Percentiles rank a stretch among this genome's conserved stretches.
Evolutionary conservation across 805 yeast species (phyloP).

Genomic region (Torulaspora delbrueckii): DNA sequence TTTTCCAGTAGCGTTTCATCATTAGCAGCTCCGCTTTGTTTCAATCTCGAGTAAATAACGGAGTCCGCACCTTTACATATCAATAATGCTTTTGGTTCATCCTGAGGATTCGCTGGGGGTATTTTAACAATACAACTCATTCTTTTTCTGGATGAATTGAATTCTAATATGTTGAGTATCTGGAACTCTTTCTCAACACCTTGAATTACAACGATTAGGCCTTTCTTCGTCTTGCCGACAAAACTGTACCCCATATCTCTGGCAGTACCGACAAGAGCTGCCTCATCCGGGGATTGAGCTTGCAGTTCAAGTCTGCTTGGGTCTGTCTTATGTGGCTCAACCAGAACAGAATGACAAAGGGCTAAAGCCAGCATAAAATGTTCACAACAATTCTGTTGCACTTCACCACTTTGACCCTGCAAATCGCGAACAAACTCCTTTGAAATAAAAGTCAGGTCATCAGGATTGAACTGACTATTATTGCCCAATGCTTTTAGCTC

Average conservation of each 20-base stretch:
- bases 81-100: slow-evolving; percentile 55
- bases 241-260: slow-evolving; percentile 71
- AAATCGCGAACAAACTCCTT: slow-evolving; percentile 61
- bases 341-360: slow-evolving; percentile 71
- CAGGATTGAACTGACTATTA: slow-evolving; percentile 44
- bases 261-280: slow-evolving; percentile 78
- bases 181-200: slow-evolving; percentile 69
- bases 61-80: slow-evolving; percentile 87
- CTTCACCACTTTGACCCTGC: slow-evolving; percentile 40
- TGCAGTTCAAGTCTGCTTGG: slow-evolving; percentile 54
- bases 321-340: slow-evolving; percentile 58
- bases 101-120: slow-evolving; percentile 45
- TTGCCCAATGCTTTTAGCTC: slow-evolving; percentile 38
- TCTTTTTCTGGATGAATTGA: slow-evolving; percentile 81
- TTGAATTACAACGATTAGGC: slow-evolving; percentile 61
- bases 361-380: slow-evolving; percentile 75
- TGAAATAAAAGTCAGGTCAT: slow-evolving; percentile 66
- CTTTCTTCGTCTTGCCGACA: slow-evolving; percentile 60
- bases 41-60: slow-evolving; percentile 63
- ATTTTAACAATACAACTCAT: slow-evolving; percentile 78
- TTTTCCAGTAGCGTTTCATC: slow-evolving; percentile 46
- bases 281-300: slow-evolving; percentile 86
- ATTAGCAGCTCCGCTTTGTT: slow-evolving; percentile 37
- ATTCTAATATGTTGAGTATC: slow-evolving; percentile 64
- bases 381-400: slow-evolving; percentile 56